phyloP scores from a whole-genome alignment of 179 eudicot species.

The Monotropa hypopitys region DNA sequence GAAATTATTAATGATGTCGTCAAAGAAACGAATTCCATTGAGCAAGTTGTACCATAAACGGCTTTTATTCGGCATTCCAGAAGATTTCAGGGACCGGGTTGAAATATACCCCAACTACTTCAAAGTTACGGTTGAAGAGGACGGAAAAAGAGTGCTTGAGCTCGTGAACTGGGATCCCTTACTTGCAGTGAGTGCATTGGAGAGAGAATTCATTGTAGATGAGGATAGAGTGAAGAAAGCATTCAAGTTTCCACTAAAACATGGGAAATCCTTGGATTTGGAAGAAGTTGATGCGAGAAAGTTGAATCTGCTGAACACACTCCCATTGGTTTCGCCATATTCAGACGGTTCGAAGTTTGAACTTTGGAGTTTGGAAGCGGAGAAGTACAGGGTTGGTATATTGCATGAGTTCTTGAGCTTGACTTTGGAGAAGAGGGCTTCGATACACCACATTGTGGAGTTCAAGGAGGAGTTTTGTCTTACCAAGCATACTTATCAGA shows the following conservation, averaged over 20 bases:
- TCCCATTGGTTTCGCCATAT: conserved; percentile 91
- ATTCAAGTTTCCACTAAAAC: conserved; percentile 58
- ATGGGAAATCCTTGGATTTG: conserved; percentile 56
- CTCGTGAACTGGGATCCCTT: conserved; percentile 63
- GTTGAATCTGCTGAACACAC: conserved; percentile 56
- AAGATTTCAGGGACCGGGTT: conserved; percentile 79
- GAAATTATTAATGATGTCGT: conserved; percentile 78
- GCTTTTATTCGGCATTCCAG: conserved; percentile 63
- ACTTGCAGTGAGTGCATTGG: conserved; percentile 67
- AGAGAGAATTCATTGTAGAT: conserved; percentile 66
- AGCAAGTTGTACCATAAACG: conserved; percentile 72
- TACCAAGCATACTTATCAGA: conserved; percentile 80
- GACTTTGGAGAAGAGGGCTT: conserved; percentile 93
- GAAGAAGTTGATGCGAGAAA: conserved; percentile 43
- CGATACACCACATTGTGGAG: conserved; percentile 91
- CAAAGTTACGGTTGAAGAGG: conserved; percentile 33
- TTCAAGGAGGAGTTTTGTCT: conserved; percentile 96
- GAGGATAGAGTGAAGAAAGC: conserved; percentile 70
- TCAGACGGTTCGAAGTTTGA: conserved; percentile 76
- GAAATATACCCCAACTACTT: conserved; percentile 53
- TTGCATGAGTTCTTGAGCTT: conserved; percentile 89
- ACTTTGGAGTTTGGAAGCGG: conserved; percentile 70
- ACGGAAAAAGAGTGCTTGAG: conserved; percentile 59
- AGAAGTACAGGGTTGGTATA: conserved; percentile 82
- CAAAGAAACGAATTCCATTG: conserved; percentile 48